These are phyloP conservation scores for Phytomonas francai DNA, from an alignment of 208 protist species.

Conservation along the genomic window DNA sequence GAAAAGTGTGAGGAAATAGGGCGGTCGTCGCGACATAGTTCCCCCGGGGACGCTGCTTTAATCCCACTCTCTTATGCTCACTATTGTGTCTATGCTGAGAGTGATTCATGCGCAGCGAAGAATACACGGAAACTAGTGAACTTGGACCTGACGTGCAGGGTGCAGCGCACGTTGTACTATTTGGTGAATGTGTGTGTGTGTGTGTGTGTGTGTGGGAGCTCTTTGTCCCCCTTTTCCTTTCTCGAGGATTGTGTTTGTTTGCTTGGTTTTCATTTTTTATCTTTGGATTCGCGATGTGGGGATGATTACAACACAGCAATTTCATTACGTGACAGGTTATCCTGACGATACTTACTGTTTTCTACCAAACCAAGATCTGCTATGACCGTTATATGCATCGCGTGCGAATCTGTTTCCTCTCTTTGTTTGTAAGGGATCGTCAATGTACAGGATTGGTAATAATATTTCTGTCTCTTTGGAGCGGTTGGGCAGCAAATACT, in stretches of 20 bases:
- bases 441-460: neutral
- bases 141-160: neutral
- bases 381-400: constrained; percentile 27
- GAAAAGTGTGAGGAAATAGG: neutral
- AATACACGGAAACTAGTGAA: constrained; percentile 2
- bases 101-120: constrained; percentile 59
- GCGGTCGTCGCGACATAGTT: neutral
- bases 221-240: neutral
- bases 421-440: neutral
- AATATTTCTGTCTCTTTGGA: neutral
- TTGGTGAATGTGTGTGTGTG: neutral
- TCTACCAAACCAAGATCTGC: constrained; percentile 71
- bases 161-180: neutral
- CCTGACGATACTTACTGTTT: constrained; percentile 65
- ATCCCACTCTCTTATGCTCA: constrained; percentile 17
- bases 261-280: constrained; percentile 10
- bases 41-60: constrained; percentile 20
- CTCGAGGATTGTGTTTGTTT: neutral
- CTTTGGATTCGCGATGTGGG: constrained; percentile 35
- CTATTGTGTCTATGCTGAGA: constrained; percentile 12
- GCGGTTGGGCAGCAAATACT: neutral
- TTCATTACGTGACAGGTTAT: constrained; percentile 36
- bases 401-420: neutral
- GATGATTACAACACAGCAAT: constrained; percentile 3
- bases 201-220: neutral